A percentile compares a stretch with the other conserved stretches of the same genome.
phyloP scores from a whole-genome alignment of 2,329 filamentous ascomycete species.

The Ceratocystis albifundus region DNA sequence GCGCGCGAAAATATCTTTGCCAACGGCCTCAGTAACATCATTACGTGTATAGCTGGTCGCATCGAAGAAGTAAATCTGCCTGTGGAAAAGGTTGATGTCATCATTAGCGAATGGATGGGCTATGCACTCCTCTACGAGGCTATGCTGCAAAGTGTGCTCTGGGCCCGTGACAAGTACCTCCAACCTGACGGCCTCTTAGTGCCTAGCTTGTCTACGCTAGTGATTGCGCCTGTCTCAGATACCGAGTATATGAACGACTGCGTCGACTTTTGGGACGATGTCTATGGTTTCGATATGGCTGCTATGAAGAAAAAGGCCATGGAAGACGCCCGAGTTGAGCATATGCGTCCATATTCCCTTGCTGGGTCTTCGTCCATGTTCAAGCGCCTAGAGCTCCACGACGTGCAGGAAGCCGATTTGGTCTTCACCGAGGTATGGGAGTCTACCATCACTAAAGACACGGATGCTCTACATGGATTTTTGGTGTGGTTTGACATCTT shows the following conservation, averaged over 20 bases:
- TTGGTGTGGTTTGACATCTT: constrained; percentile 91
- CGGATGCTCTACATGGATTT: constrained; percentile 62
- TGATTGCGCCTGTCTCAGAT: constrained; percentile 70
- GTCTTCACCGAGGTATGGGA: constrained; percentile 61
- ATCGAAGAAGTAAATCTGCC: constrained; percentile 77
- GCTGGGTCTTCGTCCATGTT: constrained; percentile 54
- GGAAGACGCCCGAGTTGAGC: constrained; percentile 68
- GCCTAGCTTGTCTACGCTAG: constrained; percentile 73
- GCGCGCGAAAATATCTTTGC: constrained; percentile 73
- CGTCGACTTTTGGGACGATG: constrained; percentile 75
- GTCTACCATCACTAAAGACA: constrained; percentile 29
- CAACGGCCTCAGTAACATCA: constrained; percentile 61
- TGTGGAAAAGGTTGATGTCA: constrained; percentile 76
- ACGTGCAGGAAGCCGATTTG: constrained; percentile 58
- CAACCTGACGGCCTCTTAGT: constrained; percentile 70
- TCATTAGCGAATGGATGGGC: constrained; percentile 97
- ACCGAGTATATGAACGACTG: constrained; percentile 65
- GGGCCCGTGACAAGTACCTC: constrained; percentile 77
- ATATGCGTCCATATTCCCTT: constrained; percentile 51
- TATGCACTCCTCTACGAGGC: constrained; percentile 89
- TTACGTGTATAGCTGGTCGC: constrained; percentile 72
- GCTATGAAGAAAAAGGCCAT: constrained; percentile 76
- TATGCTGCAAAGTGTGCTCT: constrained; percentile 88
- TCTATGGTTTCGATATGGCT: constrained; percentile 92
- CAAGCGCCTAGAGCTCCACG: constrained; percentile 65